Conservation (phyloP, 768 basidiomycete species). For the Roridomyces roridus region DNA sequence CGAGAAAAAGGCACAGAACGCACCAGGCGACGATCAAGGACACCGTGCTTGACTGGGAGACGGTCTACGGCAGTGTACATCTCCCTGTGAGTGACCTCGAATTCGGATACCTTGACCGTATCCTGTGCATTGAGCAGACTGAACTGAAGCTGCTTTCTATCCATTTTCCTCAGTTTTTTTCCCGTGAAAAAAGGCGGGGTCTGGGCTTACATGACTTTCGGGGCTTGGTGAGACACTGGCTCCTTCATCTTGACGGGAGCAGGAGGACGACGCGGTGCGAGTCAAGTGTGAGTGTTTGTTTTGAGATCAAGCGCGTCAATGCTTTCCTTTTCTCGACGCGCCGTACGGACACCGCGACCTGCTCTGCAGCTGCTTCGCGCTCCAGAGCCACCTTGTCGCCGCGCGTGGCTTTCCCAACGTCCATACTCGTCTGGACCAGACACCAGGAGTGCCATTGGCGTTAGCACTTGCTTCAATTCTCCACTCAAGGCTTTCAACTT, state of each 20-base stretch:
- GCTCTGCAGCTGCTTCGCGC: neutral
- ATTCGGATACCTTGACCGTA: conserved; percentile 94
- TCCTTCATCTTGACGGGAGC: conserved; percentile 68
- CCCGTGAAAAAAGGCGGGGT: neutral
- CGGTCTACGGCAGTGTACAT: conserved; percentile 87
- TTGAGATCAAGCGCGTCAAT: neutral
- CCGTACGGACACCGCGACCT: conserved; percentile 6
- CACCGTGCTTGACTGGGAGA: conserved; percentile 88
- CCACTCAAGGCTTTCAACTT: neutral
- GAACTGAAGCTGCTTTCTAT: conserved; percentile 95
- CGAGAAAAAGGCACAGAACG: conserved; percentile 29
- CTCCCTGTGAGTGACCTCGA: conserved; percentile 93
- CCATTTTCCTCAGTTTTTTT: conserved; percentile 16
- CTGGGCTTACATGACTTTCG: conserved; percentile 75
- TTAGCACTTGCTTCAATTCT: conserved; percentile 1
- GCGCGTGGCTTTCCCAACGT: conserved; percentile 8
- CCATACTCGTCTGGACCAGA: conserved; percentile 3
- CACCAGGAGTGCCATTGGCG: conserved; percentile 17
- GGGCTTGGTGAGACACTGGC: conserved; percentile 76
- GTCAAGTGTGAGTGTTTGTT: neutral
- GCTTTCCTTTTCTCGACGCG: conserved; percentile 20
- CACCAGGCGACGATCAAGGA: conserved; percentile 90
- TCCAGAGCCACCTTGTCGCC: neutral
- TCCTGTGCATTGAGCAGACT: conserved; percentile 93
- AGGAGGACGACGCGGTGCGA: neutral